phyloP scores from a whole-genome alignment of 176 grass and related monocot genomes.

The Oryza rufipogon region DNA sequence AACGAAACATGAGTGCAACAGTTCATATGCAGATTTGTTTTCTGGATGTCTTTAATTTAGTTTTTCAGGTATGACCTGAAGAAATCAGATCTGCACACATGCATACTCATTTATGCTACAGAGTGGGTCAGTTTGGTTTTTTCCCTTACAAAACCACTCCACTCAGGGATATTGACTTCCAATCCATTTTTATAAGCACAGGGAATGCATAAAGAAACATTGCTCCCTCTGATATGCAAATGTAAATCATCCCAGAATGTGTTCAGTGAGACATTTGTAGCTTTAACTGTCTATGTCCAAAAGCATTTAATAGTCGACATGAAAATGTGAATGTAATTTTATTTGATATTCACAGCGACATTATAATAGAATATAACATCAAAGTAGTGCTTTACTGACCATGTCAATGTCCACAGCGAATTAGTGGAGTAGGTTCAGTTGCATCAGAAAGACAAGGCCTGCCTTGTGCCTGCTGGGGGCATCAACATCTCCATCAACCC shows the following conservation, averaged over 20 bases:
- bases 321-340: not conserved
- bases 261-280: not conserved
- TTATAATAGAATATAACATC: not conserved
- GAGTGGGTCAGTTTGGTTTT: not conserved
- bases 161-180: not conserved
- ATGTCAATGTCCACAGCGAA: slow-evolving; percentile 17
- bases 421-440: slow-evolving; percentile 53
- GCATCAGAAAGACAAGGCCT: slow-evolving; percentile 60
- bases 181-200: not conserved
- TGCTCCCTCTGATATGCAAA: not conserved
- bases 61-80: not conserved
- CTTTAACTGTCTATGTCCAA: slow-evolving; percentile 31
- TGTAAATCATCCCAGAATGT: not conserved
- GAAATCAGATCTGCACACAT: not conserved
- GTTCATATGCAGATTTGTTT: not conserved
- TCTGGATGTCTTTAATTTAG: not conserved
- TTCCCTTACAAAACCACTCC: not conserved
- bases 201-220: not conserved
- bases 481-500: slow-evolving; percentile 44
- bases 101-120: not conserved
- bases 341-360: not conserved
- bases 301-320: not conserved
- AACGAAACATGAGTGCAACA: not conserved
- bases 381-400: not conserved
- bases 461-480: slow-evolving; percentile 53